Evolutionary conservation across 176 grass and related monocot genomes (phyloP).

Genomic region (Rhynchospora pubera): DNA sequence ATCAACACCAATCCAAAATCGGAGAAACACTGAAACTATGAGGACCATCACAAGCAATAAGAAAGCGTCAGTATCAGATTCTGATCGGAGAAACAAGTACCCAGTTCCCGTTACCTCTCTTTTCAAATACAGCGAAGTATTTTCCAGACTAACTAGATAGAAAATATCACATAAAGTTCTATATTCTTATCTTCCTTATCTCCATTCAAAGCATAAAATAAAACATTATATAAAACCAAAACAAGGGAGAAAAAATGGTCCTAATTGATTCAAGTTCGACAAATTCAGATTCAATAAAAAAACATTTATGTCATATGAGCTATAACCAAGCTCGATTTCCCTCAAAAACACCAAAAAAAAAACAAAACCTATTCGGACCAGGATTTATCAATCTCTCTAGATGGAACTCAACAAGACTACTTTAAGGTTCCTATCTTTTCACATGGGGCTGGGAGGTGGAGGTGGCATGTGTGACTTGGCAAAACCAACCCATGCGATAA

Average conservation of each 20-base stretch:
- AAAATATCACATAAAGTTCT: not conserved
- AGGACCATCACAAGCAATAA: too few species aligned
- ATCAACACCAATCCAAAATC: too few species aligned
- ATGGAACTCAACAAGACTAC: not conserved
- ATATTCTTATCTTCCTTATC: not conserved
- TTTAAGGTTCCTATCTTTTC: constrained; percentile 6
- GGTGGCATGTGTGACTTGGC: constrained; percentile 39
- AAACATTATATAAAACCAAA: constrained; percentile 9
- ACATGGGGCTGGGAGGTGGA: constrained; percentile 12
- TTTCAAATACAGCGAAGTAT: not conserved
- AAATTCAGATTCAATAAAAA: constrained; percentile 5
- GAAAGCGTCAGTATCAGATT: too few species aligned
- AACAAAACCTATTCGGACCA: constrained; percentile 20
- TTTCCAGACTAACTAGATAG: too few species aligned
- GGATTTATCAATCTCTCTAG: constrained; percentile 24
- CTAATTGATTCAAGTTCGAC: constrained; percentile 7
- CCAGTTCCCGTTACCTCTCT: too few species aligned
- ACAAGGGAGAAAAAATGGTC: not conserved
- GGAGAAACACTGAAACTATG: too few species aligned
- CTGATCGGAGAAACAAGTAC: too few species aligned
- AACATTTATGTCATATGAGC: constrained; percentile 13
- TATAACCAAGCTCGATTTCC: constrained; percentile 10
- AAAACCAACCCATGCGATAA: constrained; percentile 41
- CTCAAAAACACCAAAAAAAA: constrained; percentile 1
- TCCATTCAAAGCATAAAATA: not conserved